A percentile compares a stretch with the other conserved stretches of the same genome.
Conservation (phyloP, 352 stramenopile genomes). For the Pseudoperonospora humuli region DNA sequence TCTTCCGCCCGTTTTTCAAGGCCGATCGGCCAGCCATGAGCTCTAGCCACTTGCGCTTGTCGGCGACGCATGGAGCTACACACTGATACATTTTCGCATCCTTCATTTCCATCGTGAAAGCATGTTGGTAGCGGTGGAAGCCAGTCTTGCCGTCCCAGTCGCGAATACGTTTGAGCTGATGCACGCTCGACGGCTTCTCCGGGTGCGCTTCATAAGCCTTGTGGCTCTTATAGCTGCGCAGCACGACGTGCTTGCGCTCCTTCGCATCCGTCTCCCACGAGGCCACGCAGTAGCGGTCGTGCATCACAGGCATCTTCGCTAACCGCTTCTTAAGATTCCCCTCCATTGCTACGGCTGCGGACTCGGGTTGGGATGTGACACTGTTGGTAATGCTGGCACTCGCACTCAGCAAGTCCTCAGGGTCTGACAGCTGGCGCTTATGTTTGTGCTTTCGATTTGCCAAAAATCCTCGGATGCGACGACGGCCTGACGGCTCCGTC, state of each 20-base stretch:
- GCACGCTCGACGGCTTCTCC: slow-evolving; percentile 40
- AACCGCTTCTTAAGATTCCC: slow-evolving; percentile 66
- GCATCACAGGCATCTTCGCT: slow-evolving; percentile 68
- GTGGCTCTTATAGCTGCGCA: slow-evolving; percentile 66
- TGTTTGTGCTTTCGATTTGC: slow-evolving; percentile 9
- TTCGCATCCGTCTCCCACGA: slow-evolving; percentile 47
- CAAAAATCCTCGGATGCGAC: slow-evolving; percentile 24
- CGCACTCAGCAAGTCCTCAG: neutral
- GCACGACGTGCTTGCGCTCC: slow-evolving; percentile 45
- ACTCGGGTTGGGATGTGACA: slow-evolving; percentile 1
- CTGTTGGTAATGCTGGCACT: slow-evolving; percentile 12
- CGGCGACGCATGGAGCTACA: slow-evolving; percentile 35
- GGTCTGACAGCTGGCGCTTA: slow-evolving; percentile 1
- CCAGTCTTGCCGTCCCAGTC: slow-evolving; percentile 74
- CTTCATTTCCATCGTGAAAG: slow-evolving; percentile 62
- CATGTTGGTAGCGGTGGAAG: slow-evolving; percentile 66
- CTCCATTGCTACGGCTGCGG: slow-evolving; percentile 34
- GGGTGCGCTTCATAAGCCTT: slow-evolving; percentile 36
- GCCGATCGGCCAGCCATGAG: slow-evolving; percentile 37
- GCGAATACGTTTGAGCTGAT: slow-evolving; percentile 62
- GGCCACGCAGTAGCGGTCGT: slow-evolving; percentile 76
- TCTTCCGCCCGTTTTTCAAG: slow-evolving; percentile 13
- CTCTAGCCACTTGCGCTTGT: slow-evolving; percentile 61
- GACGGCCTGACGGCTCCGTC: slow-evolving; percentile 3
- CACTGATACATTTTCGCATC: slow-evolving; percentile 75